Evolutionary conservation across 2,329 filamentous ascomycete species (phyloP).

Genomic region (Paecilomyces niveus): DNA sequence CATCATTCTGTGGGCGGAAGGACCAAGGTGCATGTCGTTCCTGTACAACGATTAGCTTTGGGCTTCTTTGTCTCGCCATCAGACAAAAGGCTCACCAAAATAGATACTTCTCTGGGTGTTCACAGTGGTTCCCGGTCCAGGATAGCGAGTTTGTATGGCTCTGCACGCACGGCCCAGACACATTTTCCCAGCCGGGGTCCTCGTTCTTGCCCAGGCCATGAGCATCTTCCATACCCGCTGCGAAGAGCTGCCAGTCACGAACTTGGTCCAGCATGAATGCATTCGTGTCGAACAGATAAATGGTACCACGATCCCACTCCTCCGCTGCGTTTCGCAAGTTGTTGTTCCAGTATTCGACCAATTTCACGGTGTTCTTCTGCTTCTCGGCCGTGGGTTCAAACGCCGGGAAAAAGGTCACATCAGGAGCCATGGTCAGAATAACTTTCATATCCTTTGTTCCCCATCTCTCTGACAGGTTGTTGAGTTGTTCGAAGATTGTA

Average conservation of each 20-base stretch:
- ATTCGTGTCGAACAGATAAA: constrained; percentile 35
- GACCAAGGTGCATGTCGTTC: constrained; percentile 35
- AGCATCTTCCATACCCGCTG: constrained; percentile 26
- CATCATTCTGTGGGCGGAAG: constrained; percentile 31
- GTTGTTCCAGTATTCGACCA: constrained; percentile 29
- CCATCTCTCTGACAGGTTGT: constrained; percentile 21
- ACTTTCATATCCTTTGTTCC: constrained; percentile 24
- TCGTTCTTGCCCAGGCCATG: constrained; percentile 26
- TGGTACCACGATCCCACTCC: constrained; percentile 25
- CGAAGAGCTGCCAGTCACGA: constrained; percentile 30
- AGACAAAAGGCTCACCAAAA: constrained; percentile 29
- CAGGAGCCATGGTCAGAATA: constrained; percentile 30
- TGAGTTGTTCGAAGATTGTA: constrained; percentile 26
- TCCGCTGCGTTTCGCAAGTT: constrained; percentile 20
- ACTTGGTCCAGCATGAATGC: constrained; percentile 32
- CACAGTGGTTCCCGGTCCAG: constrained; percentile 23
- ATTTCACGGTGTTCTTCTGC: constrained; percentile 27
- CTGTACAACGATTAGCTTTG: constrained; percentile 16
- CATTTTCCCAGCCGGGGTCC: constrained; percentile 29
- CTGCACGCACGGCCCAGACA: constrained; percentile 28
- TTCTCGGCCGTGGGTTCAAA: constrained; percentile 19
- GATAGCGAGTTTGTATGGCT: constrained; percentile 17
- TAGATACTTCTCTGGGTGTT: constrained; percentile 30
- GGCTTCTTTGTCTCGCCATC: constrained; percentile 6
- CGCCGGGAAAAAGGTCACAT: constrained; percentile 35